Evolutionary conservation across 441 rosid species (phyloP).

Genomic region (Metrosideros polymorpha): DNA sequence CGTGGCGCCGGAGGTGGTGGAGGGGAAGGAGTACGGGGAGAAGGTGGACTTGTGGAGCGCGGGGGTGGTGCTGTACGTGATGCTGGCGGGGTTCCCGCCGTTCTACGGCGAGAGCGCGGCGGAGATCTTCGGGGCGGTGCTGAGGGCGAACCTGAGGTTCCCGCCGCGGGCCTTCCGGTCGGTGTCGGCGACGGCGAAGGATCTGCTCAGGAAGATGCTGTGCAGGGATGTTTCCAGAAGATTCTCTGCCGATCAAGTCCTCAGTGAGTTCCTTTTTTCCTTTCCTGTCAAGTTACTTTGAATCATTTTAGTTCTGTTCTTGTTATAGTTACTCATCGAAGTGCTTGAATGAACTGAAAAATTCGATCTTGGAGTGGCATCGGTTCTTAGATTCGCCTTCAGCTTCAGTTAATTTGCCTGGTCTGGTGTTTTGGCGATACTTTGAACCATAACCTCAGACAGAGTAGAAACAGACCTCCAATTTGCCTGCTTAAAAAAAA

Average conservation of each 20-base stretch:
- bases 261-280: constrained; percentile 31
- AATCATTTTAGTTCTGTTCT: neutral
- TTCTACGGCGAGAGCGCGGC: constrained; percentile 58
- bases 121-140: constrained; percentile 69
- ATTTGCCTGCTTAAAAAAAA: neutral
- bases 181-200: constrained; percentile 55
- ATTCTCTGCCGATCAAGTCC: constrained; percentile 71
- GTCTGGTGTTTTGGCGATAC: neutral
- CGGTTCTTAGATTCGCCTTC: neutral
- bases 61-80: constrained; percentile 66
- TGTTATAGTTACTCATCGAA: neutral
- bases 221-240: constrained; percentile 70
- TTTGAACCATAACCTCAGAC: neutral
- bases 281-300: neutral
- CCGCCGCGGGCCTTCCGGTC: constrained; percentile 38
- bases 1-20: constrained; percentile 83
- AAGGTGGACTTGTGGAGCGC: constrained; percentile 91
- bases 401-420: neutral
- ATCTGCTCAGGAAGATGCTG: constrained; percentile 61
- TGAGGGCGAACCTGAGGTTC: constrained; percentile 62
- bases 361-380: neutral
- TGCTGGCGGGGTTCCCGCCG: constrained; percentile 83
- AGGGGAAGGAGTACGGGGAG: constrained; percentile 49
- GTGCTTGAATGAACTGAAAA: neutral
- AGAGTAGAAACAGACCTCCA: neutral